Percentiles rank a stretch among this genome's conserved stretches.
Conservation (phyloP, 257 asterid species). For the Phtheirospermum japonicum region DNA sequence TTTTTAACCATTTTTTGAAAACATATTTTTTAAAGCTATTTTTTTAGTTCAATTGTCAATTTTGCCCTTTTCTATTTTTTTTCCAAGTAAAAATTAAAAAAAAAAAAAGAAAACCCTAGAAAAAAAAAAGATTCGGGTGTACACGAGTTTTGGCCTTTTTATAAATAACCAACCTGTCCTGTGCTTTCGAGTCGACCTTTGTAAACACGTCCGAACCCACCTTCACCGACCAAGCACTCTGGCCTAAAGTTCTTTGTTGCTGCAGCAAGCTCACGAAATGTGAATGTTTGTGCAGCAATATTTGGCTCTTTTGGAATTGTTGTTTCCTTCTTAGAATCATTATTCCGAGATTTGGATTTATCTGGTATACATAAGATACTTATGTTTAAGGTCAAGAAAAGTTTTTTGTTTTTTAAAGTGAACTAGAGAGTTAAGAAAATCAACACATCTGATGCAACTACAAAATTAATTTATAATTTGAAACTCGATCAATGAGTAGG, state of each 20-base stretch:
- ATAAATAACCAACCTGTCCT: slow-evolving; percentile 60
- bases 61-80: too few species aligned
- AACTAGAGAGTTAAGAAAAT: neutral
- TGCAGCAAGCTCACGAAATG: slow-evolving; percentile 83
- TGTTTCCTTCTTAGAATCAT: slow-evolving; percentile 68
- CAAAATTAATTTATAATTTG: neutral
- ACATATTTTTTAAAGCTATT: too few species aligned
- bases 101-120: too few species aligned
- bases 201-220: slow-evolving; percentile 95
- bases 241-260: slow-evolving; percentile 80
- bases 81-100: too few species aligned
- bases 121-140: too few species aligned
- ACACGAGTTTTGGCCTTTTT: too few species aligned
- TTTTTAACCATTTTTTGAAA: too few species aligned
- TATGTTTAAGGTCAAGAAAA: neutral
- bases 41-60: too few species aligned
- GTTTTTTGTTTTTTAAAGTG: neutral
- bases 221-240: slow-evolving; percentile 84
- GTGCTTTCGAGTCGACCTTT: slow-evolving; percentile 77
- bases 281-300: slow-evolving; percentile 86
- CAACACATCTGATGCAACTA: neutral
- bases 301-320: slow-evolving; percentile 61
- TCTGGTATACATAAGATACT: slow-evolving; percentile 38
- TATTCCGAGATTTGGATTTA: slow-evolving; percentile 56
- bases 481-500: neutral